These are phyloP conservation scores for Rickenella mellea DNA, from an alignment of 768 basidiomycete genomes.

Conservation along the genomic window DNA sequence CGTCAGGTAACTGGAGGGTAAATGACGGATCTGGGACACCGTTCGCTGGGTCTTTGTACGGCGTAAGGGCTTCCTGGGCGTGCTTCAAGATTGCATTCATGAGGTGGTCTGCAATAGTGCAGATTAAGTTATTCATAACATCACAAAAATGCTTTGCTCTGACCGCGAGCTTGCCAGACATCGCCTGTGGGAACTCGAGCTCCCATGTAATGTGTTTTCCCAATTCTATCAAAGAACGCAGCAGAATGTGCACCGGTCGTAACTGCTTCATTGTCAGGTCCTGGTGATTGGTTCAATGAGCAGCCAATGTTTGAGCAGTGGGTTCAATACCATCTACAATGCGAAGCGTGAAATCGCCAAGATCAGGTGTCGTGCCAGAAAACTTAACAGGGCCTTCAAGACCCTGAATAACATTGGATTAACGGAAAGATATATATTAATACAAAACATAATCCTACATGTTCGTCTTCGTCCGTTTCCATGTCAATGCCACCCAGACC, in stretches of 20 bases:
- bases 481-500: conserved; percentile 78
- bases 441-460: conserved; percentile 37
- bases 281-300: conserved; percentile 24
- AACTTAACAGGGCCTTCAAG: conserved; percentile 62
- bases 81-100: conserved; percentile 47
- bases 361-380: conserved; percentile 62
- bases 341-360: conserved; percentile 76
- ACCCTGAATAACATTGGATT: conserved; percentile 40
- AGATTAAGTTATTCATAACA: not conserved
- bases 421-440: conserved; percentile 3
- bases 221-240: conserved; percentile 50
- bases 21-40: conserved; percentile 63
- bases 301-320: not conserved
- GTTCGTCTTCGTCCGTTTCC: conserved; percentile 65
- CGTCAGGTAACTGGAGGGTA: conserved; percentile 67
- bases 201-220: conserved; percentile 65
- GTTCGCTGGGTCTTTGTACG: conserved; percentile 39
- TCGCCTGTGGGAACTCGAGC: conserved; percentile 48
- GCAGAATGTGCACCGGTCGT: conserved; percentile 46
- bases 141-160: conserved; percentile 4
- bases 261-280: conserved; percentile 45
- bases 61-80: conserved; percentile 43
- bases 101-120: conserved; percentile 42
- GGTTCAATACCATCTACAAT: conserved; percentile 57
- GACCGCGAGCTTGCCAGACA: conserved; percentile 85